Conservation (phyloP, 805 yeast species). For the Candida maris region DNA sequence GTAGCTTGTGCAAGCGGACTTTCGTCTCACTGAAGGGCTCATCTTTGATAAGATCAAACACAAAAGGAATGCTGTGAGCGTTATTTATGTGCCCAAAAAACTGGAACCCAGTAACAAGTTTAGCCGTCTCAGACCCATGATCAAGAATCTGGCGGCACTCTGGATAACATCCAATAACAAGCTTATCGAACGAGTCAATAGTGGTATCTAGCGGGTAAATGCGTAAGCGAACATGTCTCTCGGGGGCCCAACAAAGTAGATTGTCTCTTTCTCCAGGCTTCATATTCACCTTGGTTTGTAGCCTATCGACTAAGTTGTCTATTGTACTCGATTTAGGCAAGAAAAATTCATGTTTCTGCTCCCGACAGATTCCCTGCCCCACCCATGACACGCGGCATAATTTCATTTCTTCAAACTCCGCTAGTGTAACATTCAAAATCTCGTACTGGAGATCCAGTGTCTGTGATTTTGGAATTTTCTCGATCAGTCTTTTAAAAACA, state of each 20-base stretch:
- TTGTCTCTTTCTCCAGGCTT: conserved; percentile 43
- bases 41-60: conserved; percentile 64
- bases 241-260: conserved; percentile 57
- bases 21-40: conserved; percentile 65
- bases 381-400: conserved; percentile 68
- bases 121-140: conserved; percentile 25
- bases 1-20: conserved; percentile 58
- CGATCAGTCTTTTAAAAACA: conserved; percentile 32
- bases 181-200: conserved; percentile 38
- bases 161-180: conserved; percentile 48
- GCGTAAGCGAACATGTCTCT: conserved; percentile 24
- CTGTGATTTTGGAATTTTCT: conserved; percentile 43
- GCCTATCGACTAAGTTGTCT: conserved; percentile 48
- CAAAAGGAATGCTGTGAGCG: conserved; percentile 81
- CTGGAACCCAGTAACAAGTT: conserved; percentile 66
- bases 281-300: conserved; percentile 53
- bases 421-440: conserved; percentile 65
- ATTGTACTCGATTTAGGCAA: conserved; percentile 63
- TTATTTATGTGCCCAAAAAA: conserved; percentile 64
- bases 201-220: conserved; percentile 33
- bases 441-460: conserved; percentile 62
- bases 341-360: conserved; percentile 62
- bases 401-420: conserved; percentile 74
- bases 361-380: conserved; percentile 66
- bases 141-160: conserved; percentile 22